Evolutionary conservation across 2,329 filamentous ascomycete species (phyloP).

Genomic region (Aspergillus hiratsukae): DNA sequence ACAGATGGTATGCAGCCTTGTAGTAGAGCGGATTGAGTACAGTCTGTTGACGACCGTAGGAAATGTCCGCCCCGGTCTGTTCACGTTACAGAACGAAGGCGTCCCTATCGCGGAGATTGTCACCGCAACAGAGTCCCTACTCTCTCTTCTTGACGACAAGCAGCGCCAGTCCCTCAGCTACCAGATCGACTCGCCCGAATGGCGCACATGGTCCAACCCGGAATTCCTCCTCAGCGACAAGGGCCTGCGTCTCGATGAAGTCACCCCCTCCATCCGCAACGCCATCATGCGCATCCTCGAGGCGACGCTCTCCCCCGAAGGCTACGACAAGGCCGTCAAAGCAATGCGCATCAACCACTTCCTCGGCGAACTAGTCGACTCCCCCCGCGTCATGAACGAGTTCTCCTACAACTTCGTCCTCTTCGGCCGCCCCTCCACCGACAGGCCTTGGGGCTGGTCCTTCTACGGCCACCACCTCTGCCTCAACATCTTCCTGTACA

Average conservation of each 20-base stretch:
- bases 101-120: constrained; percentile 58
- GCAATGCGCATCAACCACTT: constrained; percentile 75
- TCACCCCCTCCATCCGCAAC: constrained; percentile 42
- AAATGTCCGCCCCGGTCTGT: constrained; percentile 51
- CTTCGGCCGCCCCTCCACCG: constrained; percentile 59
- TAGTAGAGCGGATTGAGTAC: no score
- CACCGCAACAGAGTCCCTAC: constrained; percentile 44
- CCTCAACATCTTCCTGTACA: constrained; percentile 64
- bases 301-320: constrained; percentile 61
- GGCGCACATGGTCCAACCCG: constrained; percentile 68
- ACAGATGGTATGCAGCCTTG: constrained; percentile 51
- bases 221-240: constrained; percentile 67
- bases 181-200: constrained; percentile 66
- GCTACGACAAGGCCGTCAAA: constrained; percentile 63
- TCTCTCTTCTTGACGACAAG: constrained; percentile 44
- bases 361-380: constrained; percentile 62
- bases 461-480: constrained; percentile 79
- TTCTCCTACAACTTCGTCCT: constrained; percentile 72
- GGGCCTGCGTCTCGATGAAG: constrained; percentile 66
- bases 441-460: constrained; percentile 64
- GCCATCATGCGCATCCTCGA: constrained; percentile 55
- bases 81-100: constrained; percentile 59
- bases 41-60: constrained; percentile 24
- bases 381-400: constrained; percentile 64
- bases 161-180: constrained; percentile 51